Percentiles rank a stretch among this genome's conserved stretches.
phyloP scores from a whole-genome alignment of 2,329 filamentous ascomycete species.

The Thielaviopsis punctulata region DNA sequence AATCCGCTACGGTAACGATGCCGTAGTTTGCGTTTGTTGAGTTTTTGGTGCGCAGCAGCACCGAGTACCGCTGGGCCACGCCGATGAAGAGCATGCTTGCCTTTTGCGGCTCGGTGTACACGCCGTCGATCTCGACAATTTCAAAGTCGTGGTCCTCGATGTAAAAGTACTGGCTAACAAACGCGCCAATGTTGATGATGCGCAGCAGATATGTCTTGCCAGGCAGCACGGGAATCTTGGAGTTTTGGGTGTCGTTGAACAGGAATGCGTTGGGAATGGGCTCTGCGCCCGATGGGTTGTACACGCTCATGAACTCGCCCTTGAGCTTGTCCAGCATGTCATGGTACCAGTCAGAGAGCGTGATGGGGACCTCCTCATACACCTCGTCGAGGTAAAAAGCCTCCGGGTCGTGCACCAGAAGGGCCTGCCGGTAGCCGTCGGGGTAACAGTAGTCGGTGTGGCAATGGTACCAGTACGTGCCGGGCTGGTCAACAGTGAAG shows the following conservation, averaged over 20 bases:
- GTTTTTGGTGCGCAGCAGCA: slow-evolving; percentile 31
- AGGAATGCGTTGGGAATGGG: slow-evolving; percentile 36
- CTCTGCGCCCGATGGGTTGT: slow-evolving; percentile 34
- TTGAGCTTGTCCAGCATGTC: slow-evolving; percentile 33
- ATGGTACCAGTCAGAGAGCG: slow-evolving; percentile 44
- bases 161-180: slow-evolving; percentile 29
- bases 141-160: slow-evolving; percentile 25
- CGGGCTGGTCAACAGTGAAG: slow-evolving; percentile 38
- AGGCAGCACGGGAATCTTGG: slow-evolving; percentile 27
- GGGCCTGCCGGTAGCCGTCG: slow-evolving; percentile 37
- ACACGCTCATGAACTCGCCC: slow-evolving; percentile 26
- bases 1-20: slow-evolving; percentile 18
- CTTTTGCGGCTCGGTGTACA: slow-evolving; percentile 29
- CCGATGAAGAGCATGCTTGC: slow-evolving; percentile 29
- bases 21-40: slow-evolving; percentile 28
- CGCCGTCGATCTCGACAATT: slow-evolving; percentile 29
- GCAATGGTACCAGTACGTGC: slow-evolving; percentile 48
- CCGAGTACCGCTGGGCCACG: slow-evolving; percentile 30
- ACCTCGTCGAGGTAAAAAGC: slow-evolving; percentile 29
- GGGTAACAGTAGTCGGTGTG: slow-evolving; percentile 35
- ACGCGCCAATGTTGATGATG: slow-evolving; percentile 35
- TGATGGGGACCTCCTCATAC: slow-evolving; percentile 38
- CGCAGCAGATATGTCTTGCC: slow-evolving; percentile 36
- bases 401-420: slow-evolving; percentile 37
- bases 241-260: slow-evolving; percentile 32